Evolutionary conservation across 192 early-diverging fungal species (phyloP), one percentile per base, ranked within the genome.

Genomic region (Coemansia sp.): DNA sequence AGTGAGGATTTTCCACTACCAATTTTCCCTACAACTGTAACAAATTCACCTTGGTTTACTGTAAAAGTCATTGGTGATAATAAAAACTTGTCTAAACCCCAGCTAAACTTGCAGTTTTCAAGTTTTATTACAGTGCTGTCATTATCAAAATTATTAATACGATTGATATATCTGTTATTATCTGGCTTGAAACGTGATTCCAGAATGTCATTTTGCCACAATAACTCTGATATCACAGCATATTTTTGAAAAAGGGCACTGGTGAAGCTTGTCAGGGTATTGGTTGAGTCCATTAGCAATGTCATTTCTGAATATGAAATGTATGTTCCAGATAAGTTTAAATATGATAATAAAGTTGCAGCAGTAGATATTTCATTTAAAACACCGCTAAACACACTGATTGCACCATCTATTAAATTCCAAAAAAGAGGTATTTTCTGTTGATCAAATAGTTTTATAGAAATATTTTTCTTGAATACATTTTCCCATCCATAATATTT

Each of bases 401-500:
- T 9, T 10, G 21, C 10, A 18, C 9, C 18, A 19, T 17, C 9
- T 18, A 17, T 17, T 19, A 18, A 4, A 19, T 9, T 17, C 44
- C 44, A 18, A 21, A 13, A 24, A 27, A 18, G 22, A 18, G 37
- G 44, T 24, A 15, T 46, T 12, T 3, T 49, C 25, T 9, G n/a
- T n/a, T n/a, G 14, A 8, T 48, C 27, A 22, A 57, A 21, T 11
- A 57, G 21, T 3, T 40, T 14, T 11, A 52, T 51, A 17, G 54
- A 50, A 11, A 59, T 48, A 18, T 62, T 24, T 3, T 44, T 34
- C 34, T 67, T 53, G 8, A 65, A 62, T 43, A 66, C 61, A 2
- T 58, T 25, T 24, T 81, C 80, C 82, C 82, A 87, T n/a, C 80
- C 80, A 56, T 85, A 86, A 37, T 82, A 81, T 60, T 89, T 89